Conservation (phyloP, 257 asterid genomes). For the Penstemon davidsonii region DNA sequence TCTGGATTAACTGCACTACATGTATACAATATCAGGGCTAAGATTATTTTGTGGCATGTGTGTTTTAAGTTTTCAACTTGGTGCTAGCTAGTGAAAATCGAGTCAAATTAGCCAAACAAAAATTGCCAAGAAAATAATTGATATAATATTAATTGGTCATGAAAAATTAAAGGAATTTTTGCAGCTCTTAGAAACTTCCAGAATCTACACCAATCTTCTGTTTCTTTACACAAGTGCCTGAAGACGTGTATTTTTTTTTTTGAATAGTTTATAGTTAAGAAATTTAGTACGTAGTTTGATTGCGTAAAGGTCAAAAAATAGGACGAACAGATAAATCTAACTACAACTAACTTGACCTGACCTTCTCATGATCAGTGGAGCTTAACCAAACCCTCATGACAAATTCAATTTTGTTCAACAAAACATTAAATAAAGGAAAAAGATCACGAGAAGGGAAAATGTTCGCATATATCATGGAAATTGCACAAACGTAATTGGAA, state of each 20-base stretch:
- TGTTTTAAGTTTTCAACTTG: too few species aligned
- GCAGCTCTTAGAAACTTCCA: slow-evolving; percentile 1
- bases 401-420: slow-evolving; percentile 16
- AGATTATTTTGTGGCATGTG: too few species aligned
- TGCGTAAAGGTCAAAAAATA: slow-evolving; percentile 37
- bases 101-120: too few species aligned
- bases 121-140: too few species aligned
- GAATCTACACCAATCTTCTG: background rate
- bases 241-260: background rate
- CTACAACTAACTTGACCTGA: slow-evolving; percentile 43
- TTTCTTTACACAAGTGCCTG: background rate
- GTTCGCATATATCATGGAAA: too few species aligned
- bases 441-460: too few species aligned
- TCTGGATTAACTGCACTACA: too few species aligned
- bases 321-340: slow-evolving; percentile 40
- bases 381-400: slow-evolving; percentile 41
- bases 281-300: background rate
- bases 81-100: too few species aligned
- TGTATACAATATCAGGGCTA: too few species aligned
- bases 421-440: too few species aligned
- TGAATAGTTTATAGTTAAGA: background rate
- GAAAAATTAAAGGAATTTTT: background rate
- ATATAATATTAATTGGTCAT: too few species aligned
- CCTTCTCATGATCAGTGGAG: slow-evolving; percentile 38
- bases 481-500: too few species aligned